Base-by-base conservation (phyloP, 306 rosid genomes). In the Cicer bijugum region DNA sequence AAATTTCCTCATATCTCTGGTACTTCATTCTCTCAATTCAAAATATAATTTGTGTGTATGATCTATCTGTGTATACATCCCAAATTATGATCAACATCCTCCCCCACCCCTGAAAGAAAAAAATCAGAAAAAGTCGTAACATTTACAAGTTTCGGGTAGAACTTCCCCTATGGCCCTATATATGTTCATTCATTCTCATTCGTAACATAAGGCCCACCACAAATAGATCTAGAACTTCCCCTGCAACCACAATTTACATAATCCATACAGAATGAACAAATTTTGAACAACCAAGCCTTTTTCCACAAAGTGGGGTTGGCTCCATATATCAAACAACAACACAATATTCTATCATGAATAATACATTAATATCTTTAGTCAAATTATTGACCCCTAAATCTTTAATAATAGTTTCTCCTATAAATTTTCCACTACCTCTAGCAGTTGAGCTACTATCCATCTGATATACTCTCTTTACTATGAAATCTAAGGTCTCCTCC, bases 181-280 rank as follows among this genome's bases (percentile, higher is more conserved):
- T 67, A n/a, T 28, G 50, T 50, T 67, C 19, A 40, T 9, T 40
- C 46, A 51, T 46, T 62, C 28, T 62, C 73, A 14, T 20, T 71
- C 28, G 40, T 20, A 69, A 57, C 23, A 71, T 55, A 73, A 50
- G 76, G 50, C 15, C 72, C 55, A 7, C 56, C 12, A n/a, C 15
- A 63, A 7, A 60, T 46, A 66, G 67, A 50, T 68, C 39, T 33
- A 42, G 15, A 71, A 71, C 60, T 10, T 1, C 42, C 61, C 14
- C 55, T n/a, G 57, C 38, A 59, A 61, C 47, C 15, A 76, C 35
- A 60, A 58, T 67, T 83, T 51, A 67, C 71, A 62, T 53, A 50
- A 72, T 53, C 64, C 77, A 53, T 51, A 59, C 16, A 65, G 62
- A 71, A 46, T 16, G 58, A 63, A 67, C 33, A 50, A 61, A 28